Percentiles rank a stretch among this genome's conserved stretches.
phyloP scores from a whole-genome alignment of 352 stramenopile genomes.

The Phytophthora agathidicida region DNA sequence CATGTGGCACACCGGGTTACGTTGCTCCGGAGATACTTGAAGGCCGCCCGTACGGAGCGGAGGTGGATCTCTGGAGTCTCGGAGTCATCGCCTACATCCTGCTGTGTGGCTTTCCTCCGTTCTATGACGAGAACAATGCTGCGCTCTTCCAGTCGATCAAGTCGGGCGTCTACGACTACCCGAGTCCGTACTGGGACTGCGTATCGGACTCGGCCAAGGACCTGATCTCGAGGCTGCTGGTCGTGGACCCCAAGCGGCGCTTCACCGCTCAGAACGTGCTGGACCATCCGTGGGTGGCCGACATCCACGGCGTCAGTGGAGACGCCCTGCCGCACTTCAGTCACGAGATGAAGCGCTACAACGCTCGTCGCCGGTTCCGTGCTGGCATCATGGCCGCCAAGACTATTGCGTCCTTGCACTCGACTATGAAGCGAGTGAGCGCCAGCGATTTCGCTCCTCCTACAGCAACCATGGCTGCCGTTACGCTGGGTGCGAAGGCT shows the following conservation, averaged over 20 bases:
- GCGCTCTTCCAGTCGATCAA: slow-evolving; percentile 91
- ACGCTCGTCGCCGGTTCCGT: slow-evolving; percentile 80
- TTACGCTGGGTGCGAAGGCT: slow-evolving; percentile 16
- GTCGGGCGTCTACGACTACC: slow-evolving; percentile 91
- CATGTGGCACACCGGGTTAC: slow-evolving; percentile 96
- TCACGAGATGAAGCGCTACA: slow-evolving; percentile 90
- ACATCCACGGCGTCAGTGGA: slow-evolving; percentile 74
- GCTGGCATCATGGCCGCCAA: slow-evolving; percentile 84
- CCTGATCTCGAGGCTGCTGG: slow-evolving; percentile 91
- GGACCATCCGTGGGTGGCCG: slow-evolving; percentile 86
- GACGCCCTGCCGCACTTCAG: slow-evolving; percentile 88
- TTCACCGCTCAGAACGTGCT: slow-evolving; percentile 89
- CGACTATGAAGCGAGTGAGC: slow-evolving; percentile 55
- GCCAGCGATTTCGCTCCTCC: slow-evolving; percentile 44
- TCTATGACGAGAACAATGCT: slow-evolving; percentile 94
- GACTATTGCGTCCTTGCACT: slow-evolving; percentile 56
- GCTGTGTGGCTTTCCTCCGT: slow-evolving; percentile 95
- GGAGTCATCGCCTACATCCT: slow-evolving; percentile 97
- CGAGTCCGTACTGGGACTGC: slow-evolving; percentile 94
- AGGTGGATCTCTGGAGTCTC: slow-evolving; percentile 96
- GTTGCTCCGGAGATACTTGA: slow-evolving; percentile 97
- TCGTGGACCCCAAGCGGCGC: slow-evolving; percentile 90
- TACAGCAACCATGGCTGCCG: slow-evolving; percentile 8
- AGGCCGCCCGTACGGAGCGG: slow-evolving; percentile 90
- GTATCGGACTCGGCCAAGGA: slow-evolving; percentile 93